Evolutionary conservation across 2,329 filamentous ascomycete species (phyloP).

Genomic region (Chrysoporthe puriensis): DNA sequence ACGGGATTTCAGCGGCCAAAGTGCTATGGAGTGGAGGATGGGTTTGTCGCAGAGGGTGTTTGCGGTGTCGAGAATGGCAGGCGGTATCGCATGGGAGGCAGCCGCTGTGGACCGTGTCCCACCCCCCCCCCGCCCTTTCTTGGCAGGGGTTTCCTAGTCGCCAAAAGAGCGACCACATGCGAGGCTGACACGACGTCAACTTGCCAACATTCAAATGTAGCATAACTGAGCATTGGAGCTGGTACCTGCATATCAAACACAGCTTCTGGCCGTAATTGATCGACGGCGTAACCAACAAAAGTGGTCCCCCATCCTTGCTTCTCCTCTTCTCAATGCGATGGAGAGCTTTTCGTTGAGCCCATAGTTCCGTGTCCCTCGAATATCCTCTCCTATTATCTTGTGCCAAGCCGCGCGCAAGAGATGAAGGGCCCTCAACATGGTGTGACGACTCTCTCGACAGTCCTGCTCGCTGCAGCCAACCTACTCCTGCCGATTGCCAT

Average conservation of each 20-base stretch:
- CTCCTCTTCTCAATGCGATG: conserved; percentile 22
- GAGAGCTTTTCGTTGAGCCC: conserved; percentile 19
- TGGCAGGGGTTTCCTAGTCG: conserved; percentile 16
- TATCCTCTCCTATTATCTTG: not conserved
- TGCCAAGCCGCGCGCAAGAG: conserved; percentile 24
- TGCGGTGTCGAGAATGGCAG: not conserved
- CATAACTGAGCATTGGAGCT: conserved; percentile 4
- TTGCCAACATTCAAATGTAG: not conserved
- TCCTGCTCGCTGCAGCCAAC: conserved; percentile 70
- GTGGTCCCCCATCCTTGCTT: not conserved
- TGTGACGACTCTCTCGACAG: conserved; percentile 37
- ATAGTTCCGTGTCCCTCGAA: conserved; percentile 18
- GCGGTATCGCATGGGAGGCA: not conserved
- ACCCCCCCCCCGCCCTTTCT: conserved; percentile 12
- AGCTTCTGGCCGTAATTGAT: not conserved
- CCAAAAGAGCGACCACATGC: conserved; percentile 20
- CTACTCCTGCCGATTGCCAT: conserved; percentile 76
- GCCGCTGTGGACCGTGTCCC: conserved; percentile 3
- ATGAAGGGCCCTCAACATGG: conserved; percentile 37
- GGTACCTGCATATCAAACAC: not conserved
- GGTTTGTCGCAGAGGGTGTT: not conserved
- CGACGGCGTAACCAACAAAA: not conserved
- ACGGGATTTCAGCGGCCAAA: not conserved
- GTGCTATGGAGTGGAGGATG: not conserved
- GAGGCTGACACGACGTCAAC: conserved; percentile 26